These are phyloP conservation scores for Starmerella powellii DNA, from an alignment of 805 yeast genomes.

Conservation along the genomic window DNA sequence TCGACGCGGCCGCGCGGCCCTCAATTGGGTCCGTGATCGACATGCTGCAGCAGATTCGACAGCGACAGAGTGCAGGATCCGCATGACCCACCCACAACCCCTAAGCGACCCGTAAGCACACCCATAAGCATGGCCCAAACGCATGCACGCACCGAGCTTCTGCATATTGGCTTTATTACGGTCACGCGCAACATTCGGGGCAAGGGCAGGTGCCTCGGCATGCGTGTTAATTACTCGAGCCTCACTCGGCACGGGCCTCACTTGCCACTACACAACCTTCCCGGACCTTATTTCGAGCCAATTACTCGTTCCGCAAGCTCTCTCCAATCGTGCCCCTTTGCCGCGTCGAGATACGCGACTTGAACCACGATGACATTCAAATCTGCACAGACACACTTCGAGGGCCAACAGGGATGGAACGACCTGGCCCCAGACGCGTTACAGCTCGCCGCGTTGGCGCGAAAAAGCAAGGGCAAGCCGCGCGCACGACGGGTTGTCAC, in stretches of 20 bases:
- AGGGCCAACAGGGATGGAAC: slow-evolving; percentile 25
- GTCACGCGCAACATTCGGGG: no score
- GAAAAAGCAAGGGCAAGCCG: slow-evolving; percentile 2
- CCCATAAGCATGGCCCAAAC: no score
- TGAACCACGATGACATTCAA: slow-evolving; percentile 16
- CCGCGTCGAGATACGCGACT: no score
- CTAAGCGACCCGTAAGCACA: background rate
- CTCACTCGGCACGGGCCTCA: background rate
- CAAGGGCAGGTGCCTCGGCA: background rate
- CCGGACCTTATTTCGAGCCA: no score
- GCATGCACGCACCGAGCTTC: no score
- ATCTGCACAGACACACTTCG: slow-evolving; percentile 23
- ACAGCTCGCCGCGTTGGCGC: slow-evolving; percentile 2
- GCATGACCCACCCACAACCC: background rate
- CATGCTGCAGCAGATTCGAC: slow-evolving; percentile 1
- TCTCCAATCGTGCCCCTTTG: no score
- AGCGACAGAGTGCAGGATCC: background rate
- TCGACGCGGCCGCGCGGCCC: slow-evolving; percentile 55
- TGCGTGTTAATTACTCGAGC: background rate
- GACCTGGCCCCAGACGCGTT: slow-evolving; percentile 20
- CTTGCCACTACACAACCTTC: background rate
- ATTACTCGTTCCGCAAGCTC: no score
- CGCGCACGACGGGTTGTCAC: slow-evolving; percentile 18
- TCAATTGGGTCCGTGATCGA: slow-evolving; percentile 43
- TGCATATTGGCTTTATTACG: no score